Evolutionary conservation across 225 moss, liverwort and hornwort species (phyloP).

Genomic region (Ulota crispa): DNA sequence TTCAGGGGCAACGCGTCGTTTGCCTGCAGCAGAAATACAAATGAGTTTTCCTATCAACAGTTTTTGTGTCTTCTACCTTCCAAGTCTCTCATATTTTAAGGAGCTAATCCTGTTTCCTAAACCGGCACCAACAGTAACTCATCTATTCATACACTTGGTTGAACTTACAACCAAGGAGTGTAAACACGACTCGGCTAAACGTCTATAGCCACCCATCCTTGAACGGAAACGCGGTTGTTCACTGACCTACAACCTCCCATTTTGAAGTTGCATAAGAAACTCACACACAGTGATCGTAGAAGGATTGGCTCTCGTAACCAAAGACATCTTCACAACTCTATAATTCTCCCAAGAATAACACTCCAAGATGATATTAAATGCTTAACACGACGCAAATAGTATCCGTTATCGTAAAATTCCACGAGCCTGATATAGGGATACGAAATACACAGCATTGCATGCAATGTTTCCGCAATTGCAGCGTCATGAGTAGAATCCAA

Average conservation of each 20-base stretch:
- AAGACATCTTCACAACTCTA: background rate
- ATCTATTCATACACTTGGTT: background rate
- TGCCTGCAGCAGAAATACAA: constrained; percentile 23
- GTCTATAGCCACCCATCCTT: background rate
- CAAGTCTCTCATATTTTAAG: background rate
- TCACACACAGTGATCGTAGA: background rate
- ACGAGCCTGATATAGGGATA: background rate
- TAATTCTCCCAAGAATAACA: background rate
- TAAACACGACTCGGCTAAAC: background rate
- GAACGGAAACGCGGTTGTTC: background rate
- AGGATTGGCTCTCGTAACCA: background rate
- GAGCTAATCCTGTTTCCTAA: background rate
- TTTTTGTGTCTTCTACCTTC: too few species aligned
- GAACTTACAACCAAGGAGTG: background rate
- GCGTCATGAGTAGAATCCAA: background rate
- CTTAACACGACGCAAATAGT: background rate
- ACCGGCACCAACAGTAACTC: background rate
- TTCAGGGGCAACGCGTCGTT: constrained; percentile 41
- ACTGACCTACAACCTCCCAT: background rate
- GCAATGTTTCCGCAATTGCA: background rate
- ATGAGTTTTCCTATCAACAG: background rate
- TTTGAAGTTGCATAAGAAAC: background rate
- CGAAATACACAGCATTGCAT: background rate
- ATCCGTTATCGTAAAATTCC: background rate
- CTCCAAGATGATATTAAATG: background rate